Percentiles rank a stretch among this genome's conserved stretches.
These are phyloP conservation scores for Aegilops bicornis DNA, from an alignment of 176 grass and related monocot species.

Conservation along the genomic window DNA sequence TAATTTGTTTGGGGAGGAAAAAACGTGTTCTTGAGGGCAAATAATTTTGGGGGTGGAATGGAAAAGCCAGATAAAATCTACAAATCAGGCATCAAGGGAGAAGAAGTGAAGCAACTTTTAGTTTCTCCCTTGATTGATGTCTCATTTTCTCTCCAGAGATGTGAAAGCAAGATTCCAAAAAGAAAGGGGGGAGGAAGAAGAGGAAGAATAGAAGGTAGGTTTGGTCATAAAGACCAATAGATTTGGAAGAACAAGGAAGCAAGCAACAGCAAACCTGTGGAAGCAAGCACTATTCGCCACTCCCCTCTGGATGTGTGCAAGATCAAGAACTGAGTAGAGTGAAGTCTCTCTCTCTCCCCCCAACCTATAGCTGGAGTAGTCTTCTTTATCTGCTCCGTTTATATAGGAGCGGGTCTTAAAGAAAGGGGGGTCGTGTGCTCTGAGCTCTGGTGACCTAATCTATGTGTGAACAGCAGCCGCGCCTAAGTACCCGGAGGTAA, in stretches of 20 bases:
- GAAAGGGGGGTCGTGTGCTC: constrained; percentile 19
- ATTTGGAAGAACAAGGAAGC: constrained; percentile 12
- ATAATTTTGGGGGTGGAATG: constrained; percentile 5
- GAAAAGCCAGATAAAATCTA: neutral
- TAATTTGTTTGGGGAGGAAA: neutral
- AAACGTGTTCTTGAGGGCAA: neutral
- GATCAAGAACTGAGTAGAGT: constrained; percentile 22
- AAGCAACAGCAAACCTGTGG: constrained; percentile 40
- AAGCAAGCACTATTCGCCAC: neutral
- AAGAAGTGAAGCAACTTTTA: neutral
- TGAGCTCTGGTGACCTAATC: constrained; percentile 47
- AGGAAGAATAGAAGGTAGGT: constrained; percentile 11
- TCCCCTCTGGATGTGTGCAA: constrained; percentile 4
- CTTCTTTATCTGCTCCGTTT: constrained; percentile 20
- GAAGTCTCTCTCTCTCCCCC: neutral
- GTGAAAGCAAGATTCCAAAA: constrained; percentile 41
- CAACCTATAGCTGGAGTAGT: neutral
- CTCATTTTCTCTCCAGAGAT: neutral
- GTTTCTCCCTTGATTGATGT: constrained; percentile 5
- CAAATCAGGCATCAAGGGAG: neutral
- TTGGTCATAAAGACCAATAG: constrained; percentile 20
- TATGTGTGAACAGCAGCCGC: constrained; percentile 56
- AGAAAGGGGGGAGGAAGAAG: neutral
- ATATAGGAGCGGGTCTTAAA: constrained; percentile 33
- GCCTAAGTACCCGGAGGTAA: constrained; percentile 1